phyloP scores from a whole-genome alignment of 2,329 filamentous ascomycete species.

The Sarocladium kiliense region DNA sequence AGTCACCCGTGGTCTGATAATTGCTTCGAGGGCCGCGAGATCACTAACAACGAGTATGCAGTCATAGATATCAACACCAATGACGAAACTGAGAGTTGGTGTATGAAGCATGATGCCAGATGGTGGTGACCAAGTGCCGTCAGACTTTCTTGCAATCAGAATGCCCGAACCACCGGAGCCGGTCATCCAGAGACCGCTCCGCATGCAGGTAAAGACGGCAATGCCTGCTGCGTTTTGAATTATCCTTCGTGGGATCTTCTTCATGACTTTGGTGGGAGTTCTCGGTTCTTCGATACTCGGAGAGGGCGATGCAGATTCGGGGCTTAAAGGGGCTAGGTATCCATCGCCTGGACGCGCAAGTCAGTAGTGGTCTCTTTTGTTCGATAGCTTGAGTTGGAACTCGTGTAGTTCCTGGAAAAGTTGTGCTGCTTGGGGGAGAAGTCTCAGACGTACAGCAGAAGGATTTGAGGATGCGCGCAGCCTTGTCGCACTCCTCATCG shows the following conservation, averaged over 20 bases:
- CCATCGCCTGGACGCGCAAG: conserved; percentile 42
- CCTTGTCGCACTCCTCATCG: conserved; percentile 88
- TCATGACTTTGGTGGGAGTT: conserved; percentile 50
- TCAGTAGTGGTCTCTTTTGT: too few species aligned
- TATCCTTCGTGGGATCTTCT: conserved; percentile 82
- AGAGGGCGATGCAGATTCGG: conserved; percentile 20
- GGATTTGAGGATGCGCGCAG: conserved; percentile 79
- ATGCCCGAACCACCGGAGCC: conserved; percentile 88
- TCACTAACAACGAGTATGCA: conserved; percentile 92
- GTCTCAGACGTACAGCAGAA: conserved; percentile 77
- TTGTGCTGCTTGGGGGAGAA: too few species aligned
- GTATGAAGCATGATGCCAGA: conserved; percentile 90
- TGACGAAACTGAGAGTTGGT: conserved; percentile 79
- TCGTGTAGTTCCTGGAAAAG: too few species aligned
- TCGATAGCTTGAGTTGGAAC: too few species aligned
- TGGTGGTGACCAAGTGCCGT: conserved; percentile 87
- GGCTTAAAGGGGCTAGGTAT: conserved; percentile 43
- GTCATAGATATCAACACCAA: conserved; percentile 93
- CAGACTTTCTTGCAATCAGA: conserved; percentile 75
- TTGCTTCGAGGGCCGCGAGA: conserved; percentile 74
- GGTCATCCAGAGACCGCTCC: conserved; percentile 85
- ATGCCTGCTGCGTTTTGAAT: conserved; percentile 86
- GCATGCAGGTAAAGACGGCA: conserved; percentile 93
- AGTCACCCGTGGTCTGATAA: conserved; percentile 73
- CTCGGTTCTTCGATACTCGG: conserved; percentile 34